Evolutionary conservation across 2,329 filamentous ascomycete genomes (phyloP).

Genomic region (Gnomoniopsis sp.): DNA sequence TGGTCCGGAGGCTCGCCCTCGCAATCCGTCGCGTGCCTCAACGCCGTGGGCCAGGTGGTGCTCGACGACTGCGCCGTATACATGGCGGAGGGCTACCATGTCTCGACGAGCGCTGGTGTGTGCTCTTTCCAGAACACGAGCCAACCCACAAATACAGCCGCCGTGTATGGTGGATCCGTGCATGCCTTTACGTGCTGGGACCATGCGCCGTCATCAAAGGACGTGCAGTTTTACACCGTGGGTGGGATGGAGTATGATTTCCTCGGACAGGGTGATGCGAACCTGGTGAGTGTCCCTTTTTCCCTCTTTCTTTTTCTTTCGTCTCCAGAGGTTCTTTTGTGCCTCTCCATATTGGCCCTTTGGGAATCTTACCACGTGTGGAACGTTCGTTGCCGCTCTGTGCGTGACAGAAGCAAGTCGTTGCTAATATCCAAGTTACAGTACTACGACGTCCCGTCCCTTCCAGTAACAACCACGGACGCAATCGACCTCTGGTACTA

Average conservation of each 20-base stretch:
- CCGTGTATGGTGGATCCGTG: not conserved
- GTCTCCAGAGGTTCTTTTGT: not conserved
- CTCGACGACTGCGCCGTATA: slow-evolving; percentile 12
- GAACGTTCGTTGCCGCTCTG: too few species aligned
- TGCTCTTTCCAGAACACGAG: slow-evolving; percentile 12
- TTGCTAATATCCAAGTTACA: not conserved
- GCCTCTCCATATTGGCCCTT: too few species aligned
- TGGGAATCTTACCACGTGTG: too few species aligned
- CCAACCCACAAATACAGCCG: slow-evolving; percentile 8
- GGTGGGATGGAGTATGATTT: slow-evolving; percentile 6
- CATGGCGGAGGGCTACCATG: not conserved
- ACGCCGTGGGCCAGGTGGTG: slow-evolving; percentile 8
- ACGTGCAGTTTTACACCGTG: slow-evolving; percentile 12
- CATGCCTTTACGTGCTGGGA: slow-evolving; percentile 13
- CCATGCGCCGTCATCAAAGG: not conserved
- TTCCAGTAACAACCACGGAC: not conserved
- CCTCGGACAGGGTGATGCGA: slow-evolving; percentile 8
- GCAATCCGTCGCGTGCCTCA: slow-evolving; percentile 8
- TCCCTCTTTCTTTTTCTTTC: not conserved
- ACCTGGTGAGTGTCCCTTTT: not conserved
- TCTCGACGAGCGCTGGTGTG: slow-evolving; percentile 4
- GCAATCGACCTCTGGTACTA: slow-evolving; percentile 7
- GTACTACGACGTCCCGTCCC: slow-evolving; percentile 13
- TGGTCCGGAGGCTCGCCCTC: slow-evolving; percentile 1
- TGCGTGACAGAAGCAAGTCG: too few species aligned